phyloP scores from a whole-genome alignment of 768 basidiomycete genomes.

The Dioszegia crocea region DNA sequence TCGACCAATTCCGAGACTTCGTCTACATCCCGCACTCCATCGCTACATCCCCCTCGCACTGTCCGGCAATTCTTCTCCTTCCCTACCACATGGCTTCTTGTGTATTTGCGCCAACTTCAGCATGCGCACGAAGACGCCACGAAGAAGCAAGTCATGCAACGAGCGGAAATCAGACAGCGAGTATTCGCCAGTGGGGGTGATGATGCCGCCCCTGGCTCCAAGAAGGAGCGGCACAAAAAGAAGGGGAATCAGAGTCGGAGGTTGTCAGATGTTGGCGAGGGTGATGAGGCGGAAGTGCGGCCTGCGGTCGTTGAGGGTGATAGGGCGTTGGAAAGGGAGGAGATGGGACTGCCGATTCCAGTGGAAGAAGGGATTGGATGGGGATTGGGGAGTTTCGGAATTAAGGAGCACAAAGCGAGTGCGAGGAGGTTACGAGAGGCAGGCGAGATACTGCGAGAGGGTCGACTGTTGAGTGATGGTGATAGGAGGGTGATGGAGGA shows the following conservation, averaged over 20 bases:
- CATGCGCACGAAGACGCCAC: slow-evolving; percentile 46
- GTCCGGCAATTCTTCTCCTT: slow-evolving; percentile 37
- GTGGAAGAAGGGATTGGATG: slow-evolving; percentile 56
- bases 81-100: slow-evolving; percentile 38
- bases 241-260: neutral
- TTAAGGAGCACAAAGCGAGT: slow-evolving; percentile 50
- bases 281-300: neutral
- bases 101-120: slow-evolving; percentile 39
- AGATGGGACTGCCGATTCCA: neutral
- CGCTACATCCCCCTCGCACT: slow-evolving; percentile 35
- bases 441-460: slow-evolving; percentile 44
- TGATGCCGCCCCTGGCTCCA: neutral
- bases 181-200: slow-evolving; percentile 16
- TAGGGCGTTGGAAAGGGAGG: neutral
- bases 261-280: neutral
- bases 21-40: slow-evolving; percentile 40
- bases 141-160: slow-evolving; percentile 33
- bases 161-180: slow-evolving; percentile 28
- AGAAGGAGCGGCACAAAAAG: slow-evolving; percentile 59
- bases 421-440: slow-evolving; percentile 46
- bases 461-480: slow-evolving; percentile 22
- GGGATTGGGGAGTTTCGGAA: slow-evolving; percentile 69
- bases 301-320: neutral
- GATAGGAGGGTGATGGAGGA: slow-evolving; percentile 12
- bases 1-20: slow-evolving; percentile 36